phyloP scores from a whole-genome alignment of 345 rosid genomes.

The Arabidopsis suecica region DNA sequence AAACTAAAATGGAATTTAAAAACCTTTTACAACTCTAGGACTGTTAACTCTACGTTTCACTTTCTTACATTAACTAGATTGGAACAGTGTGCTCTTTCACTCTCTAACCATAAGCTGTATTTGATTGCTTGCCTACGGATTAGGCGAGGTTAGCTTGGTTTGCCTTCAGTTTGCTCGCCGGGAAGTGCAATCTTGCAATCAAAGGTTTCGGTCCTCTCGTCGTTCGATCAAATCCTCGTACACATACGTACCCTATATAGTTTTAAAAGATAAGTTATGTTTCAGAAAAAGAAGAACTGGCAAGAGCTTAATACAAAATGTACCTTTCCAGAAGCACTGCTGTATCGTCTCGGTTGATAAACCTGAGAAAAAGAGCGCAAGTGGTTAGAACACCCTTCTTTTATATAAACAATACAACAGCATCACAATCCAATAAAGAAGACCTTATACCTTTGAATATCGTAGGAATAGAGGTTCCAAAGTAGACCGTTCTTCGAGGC shows the following conservation, averaged over 20 bases:
- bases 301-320: conserved; percentile 8
- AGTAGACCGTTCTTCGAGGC: conserved; percentile 79
- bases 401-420: conserved; percentile 4
- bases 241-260: conserved; percentile 89
- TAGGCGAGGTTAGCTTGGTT: conserved; percentile 15
- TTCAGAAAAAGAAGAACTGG: not conserved
- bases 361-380: conserved; percentile 50
- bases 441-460: conserved; percentile 76
- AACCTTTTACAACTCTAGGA: not conserved
- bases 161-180: conserved; percentile 65
- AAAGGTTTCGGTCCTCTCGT: conserved; percentile 79
- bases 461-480: conserved; percentile 88
- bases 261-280: not conserved
- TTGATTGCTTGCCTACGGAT: not conserved
- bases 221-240: conserved; percentile 81
- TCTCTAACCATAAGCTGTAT: not conserved
- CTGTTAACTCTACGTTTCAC: not conserved
- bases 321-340: conserved; percentile 97
- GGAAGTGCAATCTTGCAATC: conserved; percentile 82
- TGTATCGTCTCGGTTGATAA: conserved; percentile 81
- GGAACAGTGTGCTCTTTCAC: not conserved
- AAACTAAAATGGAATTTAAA: conserved; percentile 9
- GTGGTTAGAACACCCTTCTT: not conserved
- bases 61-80: conserved; percentile 12
- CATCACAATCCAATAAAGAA: conserved; percentile 17